Percentiles rank a stretch among this genome's conserved stretches.
Conservation (phyloP, 805 yeast species). For the Teunomyces atbi region DNA sequence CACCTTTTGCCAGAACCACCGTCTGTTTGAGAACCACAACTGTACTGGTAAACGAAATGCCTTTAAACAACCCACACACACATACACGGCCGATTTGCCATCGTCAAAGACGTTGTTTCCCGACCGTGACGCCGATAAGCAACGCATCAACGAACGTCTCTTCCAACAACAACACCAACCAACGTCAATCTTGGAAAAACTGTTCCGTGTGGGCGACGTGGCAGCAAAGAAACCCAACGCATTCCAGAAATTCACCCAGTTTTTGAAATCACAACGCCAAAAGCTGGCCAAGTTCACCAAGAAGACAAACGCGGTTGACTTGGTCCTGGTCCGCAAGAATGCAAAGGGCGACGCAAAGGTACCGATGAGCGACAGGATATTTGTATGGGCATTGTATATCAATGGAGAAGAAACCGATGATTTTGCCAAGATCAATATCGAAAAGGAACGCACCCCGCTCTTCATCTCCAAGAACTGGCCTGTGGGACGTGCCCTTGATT, state of each 20-base stretch:
- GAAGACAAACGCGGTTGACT: conserved; percentile 18
- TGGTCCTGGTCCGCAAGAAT: conserved; percentile 39
- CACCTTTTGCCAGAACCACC: conserved; percentile 51
- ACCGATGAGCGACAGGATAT: conserved; percentile 43
- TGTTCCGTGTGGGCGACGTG: conserved; percentile 29
- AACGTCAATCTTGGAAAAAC: conserved; percentile 20
- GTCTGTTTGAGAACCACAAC: conserved; percentile 33
- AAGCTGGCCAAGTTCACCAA: conserved; percentile 3
- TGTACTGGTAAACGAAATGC: conserved; percentile 22
- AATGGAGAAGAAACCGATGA: conserved; percentile 26
- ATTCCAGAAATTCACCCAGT: conserved; percentile 25
- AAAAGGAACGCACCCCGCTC: conserved; percentile 31
- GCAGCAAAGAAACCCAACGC: conserved; percentile 21
- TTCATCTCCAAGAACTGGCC: conserved; percentile 58
- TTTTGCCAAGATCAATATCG: conserved; percentile 22
- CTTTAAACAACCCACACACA: conserved; percentile 6
- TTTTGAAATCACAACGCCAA: conserved; percentile 23
- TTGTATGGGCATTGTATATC: conserved; percentile 47
- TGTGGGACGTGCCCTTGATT: conserved; percentile 57
- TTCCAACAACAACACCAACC: conserved; percentile 15
- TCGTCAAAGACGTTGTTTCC: conserved; percentile 52
- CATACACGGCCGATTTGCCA: conserved; percentile 20
- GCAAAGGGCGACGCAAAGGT: conserved; percentile 56
- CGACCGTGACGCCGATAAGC: conserved; percentile 43
- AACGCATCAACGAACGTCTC: conserved; percentile 28